Evolutionary conservation across 108 stramenopile genomes (phyloP), one percentile per base, ranked within the genome.

Genomic region (Hondaea fermentalgiana): DNA sequence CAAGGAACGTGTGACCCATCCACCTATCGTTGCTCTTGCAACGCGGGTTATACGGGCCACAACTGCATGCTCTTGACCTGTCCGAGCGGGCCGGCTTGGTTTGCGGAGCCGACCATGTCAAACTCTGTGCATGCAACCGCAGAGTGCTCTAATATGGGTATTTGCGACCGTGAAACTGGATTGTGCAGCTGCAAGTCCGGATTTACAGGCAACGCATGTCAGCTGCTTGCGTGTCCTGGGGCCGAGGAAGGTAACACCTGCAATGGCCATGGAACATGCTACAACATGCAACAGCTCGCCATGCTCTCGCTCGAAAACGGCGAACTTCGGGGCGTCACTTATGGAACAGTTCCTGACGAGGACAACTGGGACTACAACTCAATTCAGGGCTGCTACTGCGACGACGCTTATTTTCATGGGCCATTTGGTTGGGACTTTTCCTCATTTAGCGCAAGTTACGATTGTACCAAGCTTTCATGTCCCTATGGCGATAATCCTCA

Each of bases 131-230:
- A 94, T 91, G 72, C 87, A 5, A 44, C 60, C 42, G 55, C 60
- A 10, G 92, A 91, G 89, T 94, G 94, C 91, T 91, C 92, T 6
- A 87, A 93, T 57, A 91, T 90, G 83, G 94, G 94, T 3, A 23
- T 89, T 16, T 94, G 94, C 58, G 92, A 94, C 69, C n/a, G 88
- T 42, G 92, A 87, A 42, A 87, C 60, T 60, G 94, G 93, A 14
- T 16, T 35, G 5, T 94, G 94, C 90, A 47, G 57, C 23, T 94
- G 94, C 88, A 60, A 60, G 17, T 53, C 69, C 3, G 71, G 89
- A 0, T 94, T 92, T 58, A 72, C 69, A 28, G 94, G 94, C 4
- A 59, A 72, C 17, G 93, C 94, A 5, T 94, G 94, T 91, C 60
- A 94, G 88, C 87, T 90, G 64, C 88, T 91, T 58, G 87, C 88